Evolutionary conservation across 2,329 filamentous ascomycete species (phyloP).

Genomic region (Cytospora leucostoma): DNA sequence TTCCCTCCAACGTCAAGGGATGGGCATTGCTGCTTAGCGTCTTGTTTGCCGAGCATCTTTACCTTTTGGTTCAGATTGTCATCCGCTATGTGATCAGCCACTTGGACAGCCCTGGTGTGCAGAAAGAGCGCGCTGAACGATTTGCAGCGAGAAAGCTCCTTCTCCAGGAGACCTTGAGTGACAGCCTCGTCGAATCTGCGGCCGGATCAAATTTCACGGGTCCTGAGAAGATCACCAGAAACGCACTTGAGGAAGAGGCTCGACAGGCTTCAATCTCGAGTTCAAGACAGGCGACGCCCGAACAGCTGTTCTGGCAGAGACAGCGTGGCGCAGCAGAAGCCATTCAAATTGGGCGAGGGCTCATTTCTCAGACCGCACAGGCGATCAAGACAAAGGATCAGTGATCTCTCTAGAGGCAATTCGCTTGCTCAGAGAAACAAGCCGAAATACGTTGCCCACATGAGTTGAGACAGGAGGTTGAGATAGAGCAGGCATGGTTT

Average conservation of each 20-base stretch:
- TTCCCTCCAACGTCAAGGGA: conserved; percentile 68
- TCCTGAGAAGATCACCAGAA: conserved; percentile 65
- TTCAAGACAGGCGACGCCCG: conserved; percentile 51
- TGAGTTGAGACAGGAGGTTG: neutral
- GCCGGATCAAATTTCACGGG: conserved; percentile 49
- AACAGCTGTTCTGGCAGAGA: conserved; percentile 63
- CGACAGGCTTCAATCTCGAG: conserved; percentile 51
- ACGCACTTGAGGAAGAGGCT: conserved; percentile 65
- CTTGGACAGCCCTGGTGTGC: conserved; percentile 81
- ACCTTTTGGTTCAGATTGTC: conserved; percentile 73
- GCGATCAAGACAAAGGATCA: conserved; percentile 27
- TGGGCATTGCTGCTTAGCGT: conserved; percentile 83
- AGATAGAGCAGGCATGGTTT: neutral
- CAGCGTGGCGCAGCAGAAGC: conserved; percentile 60
- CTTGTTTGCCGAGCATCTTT: conserved; percentile 85
- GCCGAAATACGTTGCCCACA: neutral
- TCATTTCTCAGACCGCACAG: conserved; percentile 50
- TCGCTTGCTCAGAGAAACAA: neutral
- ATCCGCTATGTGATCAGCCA: conserved; percentile 75
- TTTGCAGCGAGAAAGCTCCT: conserved; percentile 79
- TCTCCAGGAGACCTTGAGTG: conserved; percentile 70
- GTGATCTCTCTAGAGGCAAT: neutral
- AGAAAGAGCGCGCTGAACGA: conserved; percentile 80
- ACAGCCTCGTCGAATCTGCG: conserved; percentile 53
- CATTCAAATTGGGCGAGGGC: conserved; percentile 54